These are phyloP conservation scores for Linaria vulgaris DNA, from an alignment of 257 asterid genomes.

Conservation along the genomic window DNA sequence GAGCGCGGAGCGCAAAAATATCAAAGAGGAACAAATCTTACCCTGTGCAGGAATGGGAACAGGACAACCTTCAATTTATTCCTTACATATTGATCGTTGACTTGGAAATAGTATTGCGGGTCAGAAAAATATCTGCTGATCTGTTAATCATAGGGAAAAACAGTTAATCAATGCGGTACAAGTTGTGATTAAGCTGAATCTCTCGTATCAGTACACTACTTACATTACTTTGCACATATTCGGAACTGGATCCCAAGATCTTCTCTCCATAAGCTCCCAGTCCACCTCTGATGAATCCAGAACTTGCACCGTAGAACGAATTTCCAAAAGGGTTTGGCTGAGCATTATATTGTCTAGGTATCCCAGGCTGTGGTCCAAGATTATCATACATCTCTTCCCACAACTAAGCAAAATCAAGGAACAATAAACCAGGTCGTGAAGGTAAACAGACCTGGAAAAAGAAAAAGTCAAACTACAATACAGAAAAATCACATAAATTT, in stretches of 20 bases:
- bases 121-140: slow-evolving; percentile 55
- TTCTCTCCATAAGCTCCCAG: slow-evolving; percentile 44
- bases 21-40: slow-evolving; percentile 21
- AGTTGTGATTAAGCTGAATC: not conserved
- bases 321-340: slow-evolving; percentile 45
- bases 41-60: slow-evolving; percentile 60
- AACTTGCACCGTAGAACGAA: slow-evolving; percentile 48
- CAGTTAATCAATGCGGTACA: not conserved
- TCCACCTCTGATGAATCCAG: slow-evolving; percentile 51
- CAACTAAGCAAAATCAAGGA: slow-evolving; percentile 17
- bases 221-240: slow-evolving; percentile 58
- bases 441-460: not conserved
- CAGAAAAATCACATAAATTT: not conserved
- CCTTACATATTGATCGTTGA: slow-evolving; percentile 56
- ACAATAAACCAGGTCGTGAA: not conserved
- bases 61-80: slow-evolving; percentile 58
- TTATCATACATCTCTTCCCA: slow-evolving; percentile 44
- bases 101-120: slow-evolving; percentile 64
- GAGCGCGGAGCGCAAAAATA: slow-evolving; percentile 3
- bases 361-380: slow-evolving; percentile 41
- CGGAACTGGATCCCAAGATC: slow-evolving; percentile 54
- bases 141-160: slow-evolving; percentile 28
- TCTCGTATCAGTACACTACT: slow-evolving; percentile 12
- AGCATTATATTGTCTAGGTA: slow-evolving; percentile 32
- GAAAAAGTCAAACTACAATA: not conserved